Evolutionary conservation across 2,329 filamentous ascomycete genomes (phyloP).

Genomic region (Paracamarosporium sp.): DNA sequence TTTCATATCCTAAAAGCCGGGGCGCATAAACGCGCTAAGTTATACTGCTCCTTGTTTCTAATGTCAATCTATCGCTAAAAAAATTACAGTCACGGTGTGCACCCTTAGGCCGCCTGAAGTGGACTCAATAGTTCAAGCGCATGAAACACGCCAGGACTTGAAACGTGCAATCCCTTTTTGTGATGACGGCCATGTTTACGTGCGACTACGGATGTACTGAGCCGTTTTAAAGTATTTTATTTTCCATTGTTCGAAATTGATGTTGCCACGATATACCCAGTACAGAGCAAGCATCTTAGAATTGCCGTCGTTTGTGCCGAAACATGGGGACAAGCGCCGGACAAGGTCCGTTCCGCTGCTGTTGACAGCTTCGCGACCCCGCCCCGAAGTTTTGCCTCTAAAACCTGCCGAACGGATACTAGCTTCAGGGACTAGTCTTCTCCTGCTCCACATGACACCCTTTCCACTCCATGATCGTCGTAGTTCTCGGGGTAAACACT

Average conservation of each 20-base stretch:
- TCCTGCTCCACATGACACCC: background rate
- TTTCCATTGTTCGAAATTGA: no score
- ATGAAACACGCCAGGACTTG: background rate
- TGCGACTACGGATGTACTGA: no score
- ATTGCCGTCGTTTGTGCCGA: background rate
- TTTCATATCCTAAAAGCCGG: no score
- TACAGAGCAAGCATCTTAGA: background rate
- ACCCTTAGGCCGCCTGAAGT: background rate
- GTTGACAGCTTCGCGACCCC: background rate
- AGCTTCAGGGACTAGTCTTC: background rate
- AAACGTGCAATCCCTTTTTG: background rate
- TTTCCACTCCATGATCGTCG: background rate
- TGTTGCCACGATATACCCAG: no score
- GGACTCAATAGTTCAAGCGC: background rate
- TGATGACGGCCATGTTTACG: background rate
- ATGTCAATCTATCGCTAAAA: no score
- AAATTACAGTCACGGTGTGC: background rate
- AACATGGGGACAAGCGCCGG: background rate
- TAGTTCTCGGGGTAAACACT: background rate
- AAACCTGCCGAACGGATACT: background rate
- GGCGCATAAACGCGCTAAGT: no score
- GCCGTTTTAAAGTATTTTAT: no score
- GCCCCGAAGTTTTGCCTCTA: background rate
- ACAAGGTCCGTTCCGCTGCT: background rate
- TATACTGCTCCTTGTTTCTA: no score